Conservation (phyloP, 805 yeast genomes). For the Candida railenensis region DNA sequence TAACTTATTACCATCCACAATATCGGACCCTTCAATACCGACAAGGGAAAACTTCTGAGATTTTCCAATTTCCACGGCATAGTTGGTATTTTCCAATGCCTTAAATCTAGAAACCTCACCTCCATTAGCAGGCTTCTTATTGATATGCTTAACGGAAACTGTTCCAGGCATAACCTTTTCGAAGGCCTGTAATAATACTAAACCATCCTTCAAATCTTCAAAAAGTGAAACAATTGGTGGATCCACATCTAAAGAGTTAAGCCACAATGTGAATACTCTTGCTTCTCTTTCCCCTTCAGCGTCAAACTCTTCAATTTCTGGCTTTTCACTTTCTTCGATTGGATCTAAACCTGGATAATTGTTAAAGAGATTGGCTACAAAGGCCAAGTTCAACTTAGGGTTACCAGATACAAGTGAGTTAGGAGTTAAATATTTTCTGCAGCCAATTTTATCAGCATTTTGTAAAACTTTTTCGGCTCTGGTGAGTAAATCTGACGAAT, state of each 20-base stretch:
- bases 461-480: constrained; percentile 86
- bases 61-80: constrained; percentile 96
- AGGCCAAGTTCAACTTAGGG: constrained; percentile 93
- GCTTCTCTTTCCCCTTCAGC: constrained; percentile 99
- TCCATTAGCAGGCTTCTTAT: constrained; percentile 78
- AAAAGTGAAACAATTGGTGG: constrained; percentile 90
- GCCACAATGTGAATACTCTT: constrained; percentile 95
- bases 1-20: constrained; percentile 87
- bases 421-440: constrained; percentile 94
- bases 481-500: constrained; percentile 66
- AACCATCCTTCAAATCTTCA: constrained; percentile 94
- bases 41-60: constrained; percentile 89
- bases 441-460: constrained; percentile 88
- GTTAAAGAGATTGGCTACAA: constrained; percentile 95
- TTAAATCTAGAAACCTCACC: constrained; percentile 83
- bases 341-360: constrained; percentile 97
- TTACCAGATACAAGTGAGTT: constrained; percentile 92
- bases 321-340: constrained; percentile 83
- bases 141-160: constrained; percentile 74
- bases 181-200: constrained; percentile 83
- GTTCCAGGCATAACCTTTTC: constrained; percentile 95
- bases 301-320: constrained; percentile 96
- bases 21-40: constrained; percentile 97
- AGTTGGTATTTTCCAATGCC: constrained; percentile 96
- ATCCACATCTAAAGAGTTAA: constrained; percentile 92